These are phyloP conservation scores for Xenosphaeropsis pyriputrescens DNA, from an alignment of 2,329 filamentous ascomycete species.

Conservation along the genomic window DNA sequence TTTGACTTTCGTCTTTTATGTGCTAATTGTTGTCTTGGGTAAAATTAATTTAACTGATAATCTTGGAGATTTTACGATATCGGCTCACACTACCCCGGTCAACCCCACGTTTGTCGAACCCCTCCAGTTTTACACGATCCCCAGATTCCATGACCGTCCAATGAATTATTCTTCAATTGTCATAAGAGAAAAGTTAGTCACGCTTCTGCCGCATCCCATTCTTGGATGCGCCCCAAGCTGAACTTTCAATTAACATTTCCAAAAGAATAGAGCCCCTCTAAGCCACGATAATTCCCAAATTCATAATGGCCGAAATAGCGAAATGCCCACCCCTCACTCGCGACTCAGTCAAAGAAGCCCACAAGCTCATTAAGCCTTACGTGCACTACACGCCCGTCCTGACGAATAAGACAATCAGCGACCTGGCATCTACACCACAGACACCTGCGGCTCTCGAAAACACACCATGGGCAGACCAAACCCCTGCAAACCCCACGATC, in stretches of 20 bases:
- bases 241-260: no score
- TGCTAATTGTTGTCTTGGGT: no score
- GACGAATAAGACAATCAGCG: slow-evolving; percentile 61
- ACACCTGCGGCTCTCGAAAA: slow-evolving; percentile 32
- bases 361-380: slow-evolving; percentile 56
- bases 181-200: no score
- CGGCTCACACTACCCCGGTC: not conserved
- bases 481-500: slow-evolving; percentile 49
- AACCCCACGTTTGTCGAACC: no score
- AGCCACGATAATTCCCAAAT: not conserved
- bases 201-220: no score
- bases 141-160: no score
- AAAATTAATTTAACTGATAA: not conserved
- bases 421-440: slow-evolving; percentile 60
- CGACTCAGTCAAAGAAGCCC: slow-evolving; percentile 55
- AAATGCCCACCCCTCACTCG: slow-evolving; percentile 54
- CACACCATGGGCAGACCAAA: slow-evolving; percentile 39
- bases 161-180: no score
- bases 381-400: slow-evolving; percentile 76
- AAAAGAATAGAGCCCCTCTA: no score
- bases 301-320: slow-evolving; percentile 34
- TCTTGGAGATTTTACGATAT: not conserved
- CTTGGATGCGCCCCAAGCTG: no score
- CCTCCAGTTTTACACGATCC: no score
- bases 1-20: no score